Base-by-base conservation (phyloP, 2,329 filamentous ascomycete species). In the Delphinella strobiligena region DNA sequence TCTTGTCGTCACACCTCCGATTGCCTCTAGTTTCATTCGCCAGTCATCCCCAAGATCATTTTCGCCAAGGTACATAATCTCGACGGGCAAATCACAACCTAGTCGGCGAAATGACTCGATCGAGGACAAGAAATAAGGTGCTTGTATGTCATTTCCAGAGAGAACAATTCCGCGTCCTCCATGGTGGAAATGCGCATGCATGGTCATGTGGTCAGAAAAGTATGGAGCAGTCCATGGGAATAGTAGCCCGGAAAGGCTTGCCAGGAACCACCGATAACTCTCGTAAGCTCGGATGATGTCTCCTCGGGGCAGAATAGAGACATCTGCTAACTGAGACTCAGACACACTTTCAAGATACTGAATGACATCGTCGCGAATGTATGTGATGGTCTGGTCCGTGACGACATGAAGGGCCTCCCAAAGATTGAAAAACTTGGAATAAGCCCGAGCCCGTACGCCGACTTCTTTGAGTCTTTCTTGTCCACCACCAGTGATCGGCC, bases 131-230 rank as follows among this genome's bases (percentile, higher is more conserved):
- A 69, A 51, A 45, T 59, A 67, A 1, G 54, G 54, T 4, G 62
- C 61, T 45, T 68, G 66, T 14, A 58, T 54, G 41, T 67, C 61
- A 4, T 64, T 65, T 11, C 61, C 64, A 1, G 64, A 64, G 15
- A 68, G 59, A 2, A 68, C 66, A 32, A 67, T 61, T 4, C 65
- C 65, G 5, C 58, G 52, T 0, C 63, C 63, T 3, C 59, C 63
- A 34, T 56, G 54, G 46, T 62, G 60, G 45, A 65, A 55, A 36
- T 62, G 59, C 2, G 61, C 48, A 43, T 64, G 63, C 3, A 67
- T 50, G 5, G 58, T 58, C 55, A 66, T 63, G 42, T 67, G 64
- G 40, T 67, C 61, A 2, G 60, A 50, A 49, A 63, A 66, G 41
- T 66, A 66, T 11, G 63, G 61, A 5, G 54, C 54, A 7, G 60